Conservation (phyloP, 257 asterid species). For the Capsicum pubescens region DNA sequence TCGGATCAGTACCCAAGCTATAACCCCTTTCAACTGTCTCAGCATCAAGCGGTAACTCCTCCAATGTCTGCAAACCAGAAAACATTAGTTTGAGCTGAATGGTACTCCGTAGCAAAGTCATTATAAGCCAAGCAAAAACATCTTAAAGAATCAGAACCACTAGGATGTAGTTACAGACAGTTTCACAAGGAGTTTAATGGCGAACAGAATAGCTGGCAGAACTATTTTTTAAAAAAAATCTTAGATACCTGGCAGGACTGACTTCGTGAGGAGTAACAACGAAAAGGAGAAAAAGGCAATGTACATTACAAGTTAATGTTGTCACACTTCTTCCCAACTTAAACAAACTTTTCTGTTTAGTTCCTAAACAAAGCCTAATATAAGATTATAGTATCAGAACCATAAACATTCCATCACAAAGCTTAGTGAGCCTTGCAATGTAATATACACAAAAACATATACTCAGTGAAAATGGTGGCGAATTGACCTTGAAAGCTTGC, state of each 20-base stretch:
- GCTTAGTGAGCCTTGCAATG: conserved; percentile 17
- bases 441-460: conserved; percentile 1
- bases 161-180: conserved; percentile 12
- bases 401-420: not conserved
- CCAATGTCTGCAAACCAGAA: conserved; percentile 61
- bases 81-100: not conserved
- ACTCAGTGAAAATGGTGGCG: not conserved
- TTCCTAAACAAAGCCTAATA: conserved; percentile 1
- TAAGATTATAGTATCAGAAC: conserved; percentile 6
- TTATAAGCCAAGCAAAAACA: conserved; percentile 7
- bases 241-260: not conserved
- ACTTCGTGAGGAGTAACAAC: not conserved
- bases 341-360: not conserved
- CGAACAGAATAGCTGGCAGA: not conserved
- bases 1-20: conserved; percentile 67
- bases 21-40: conserved; percentile 90
- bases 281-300: not conserved
- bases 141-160: conserved; percentile 20
- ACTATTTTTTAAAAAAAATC: not conserved
- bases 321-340: conserved; percentile 18
- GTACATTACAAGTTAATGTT: not conserved
- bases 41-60: conserved; percentile 92
- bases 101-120: not conserved
- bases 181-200: conserved; percentile 11
- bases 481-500: conserved; percentile 90